These are phyloP conservation scores for Mucor mucedo DNA, from an alignment of 371 early-diverging fungal genomes.

Conservation along the genomic window DNA sequence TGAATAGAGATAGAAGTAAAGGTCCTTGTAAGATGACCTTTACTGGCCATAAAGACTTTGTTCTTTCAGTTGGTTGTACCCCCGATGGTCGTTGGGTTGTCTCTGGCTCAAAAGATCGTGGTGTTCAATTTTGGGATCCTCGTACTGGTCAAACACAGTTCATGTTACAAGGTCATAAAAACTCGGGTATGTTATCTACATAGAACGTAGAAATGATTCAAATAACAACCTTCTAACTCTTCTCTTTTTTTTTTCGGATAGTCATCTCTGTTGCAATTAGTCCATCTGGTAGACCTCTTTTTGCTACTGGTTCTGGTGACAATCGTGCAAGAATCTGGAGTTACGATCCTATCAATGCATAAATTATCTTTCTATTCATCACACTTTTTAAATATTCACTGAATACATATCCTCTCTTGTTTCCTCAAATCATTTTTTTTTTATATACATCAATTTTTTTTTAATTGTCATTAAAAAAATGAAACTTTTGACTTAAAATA, in stretches of 20 bases:
- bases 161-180: constrained; percentile 96
- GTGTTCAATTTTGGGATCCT: constrained; percentile 96
- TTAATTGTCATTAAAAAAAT: not conserved
- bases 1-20: constrained; percentile 40
- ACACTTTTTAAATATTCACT: constrained; percentile 1
- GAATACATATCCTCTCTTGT: constrained; percentile 3
- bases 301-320: constrained; percentile 98
- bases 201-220: not conserved
- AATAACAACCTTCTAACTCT: not conserved
- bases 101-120: constrained; percentile 93
- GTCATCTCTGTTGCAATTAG: constrained; percentile 95
- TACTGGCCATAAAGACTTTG: constrained; percentile 86
- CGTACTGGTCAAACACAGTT: constrained; percentile 80
- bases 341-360: constrained; percentile 51
- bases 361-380: not conserved
- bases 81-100: constrained; percentile 94
- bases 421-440: not conserved
- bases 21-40: constrained; percentile 60
- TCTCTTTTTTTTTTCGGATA: constrained; percentile 25
- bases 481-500: not conserved
- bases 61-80: constrained; percentile 93
- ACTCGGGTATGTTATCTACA: constrained; percentile 71
- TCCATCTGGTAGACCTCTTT: constrained; percentile 77
- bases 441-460: not conserved
- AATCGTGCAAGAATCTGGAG: constrained; percentile 93